These are phyloP conservation scores for Blastobotrys parvus DNA, from an alignment of 805 yeast species.

Conservation along the genomic window DNA sequence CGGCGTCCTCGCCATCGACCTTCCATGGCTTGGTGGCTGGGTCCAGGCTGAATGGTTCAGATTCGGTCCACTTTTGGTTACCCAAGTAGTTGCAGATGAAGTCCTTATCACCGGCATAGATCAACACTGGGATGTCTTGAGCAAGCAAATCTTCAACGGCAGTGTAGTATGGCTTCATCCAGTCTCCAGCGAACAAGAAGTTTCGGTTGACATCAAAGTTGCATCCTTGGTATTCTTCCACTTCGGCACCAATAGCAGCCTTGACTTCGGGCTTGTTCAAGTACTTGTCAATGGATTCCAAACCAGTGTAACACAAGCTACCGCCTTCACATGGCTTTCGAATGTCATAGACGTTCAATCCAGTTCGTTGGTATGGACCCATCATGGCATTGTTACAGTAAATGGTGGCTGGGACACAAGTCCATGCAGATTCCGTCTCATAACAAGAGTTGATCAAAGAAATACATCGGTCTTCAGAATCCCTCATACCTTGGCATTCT, in stretches of 20 bases:
- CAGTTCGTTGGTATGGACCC: conserved; percentile 76
- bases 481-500: conserved; percentile 65
- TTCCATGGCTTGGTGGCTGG: conserved; percentile 32
- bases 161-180: conserved; percentile 79
- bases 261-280: conserved; percentile 71
- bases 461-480: conserved; percentile 67
- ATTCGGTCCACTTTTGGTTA: conserved; percentile 74
- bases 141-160: conserved; percentile 67
- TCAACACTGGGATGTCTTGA: conserved; percentile 65
- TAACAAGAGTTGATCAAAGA: conserved; percentile 73
- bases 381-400: conserved; percentile 82
- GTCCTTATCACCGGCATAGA: conserved; percentile 95
- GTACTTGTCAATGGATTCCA: conserved; percentile 67
- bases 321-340: conserved; percentile 65
- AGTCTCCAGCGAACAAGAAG: conserved; percentile 82
- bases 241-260: conserved; percentile 85
- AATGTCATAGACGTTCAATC: conserved; percentile 86
- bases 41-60: conserved; percentile 32
- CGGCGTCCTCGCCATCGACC: conserved; percentile 40
- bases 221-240: conserved; percentile 67
- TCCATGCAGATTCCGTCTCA: conserved; percentile 60
- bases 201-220: conserved; percentile 76
- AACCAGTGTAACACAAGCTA: conserved; percentile 69
- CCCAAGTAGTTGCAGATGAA: conserved; percentile 97
- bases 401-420: conserved; percentile 85